These are phyloP conservation scores for Globisporangium paddicum DNA, from an alignment of 352 stramenopile species.

Conservation along the genomic window DNA sequence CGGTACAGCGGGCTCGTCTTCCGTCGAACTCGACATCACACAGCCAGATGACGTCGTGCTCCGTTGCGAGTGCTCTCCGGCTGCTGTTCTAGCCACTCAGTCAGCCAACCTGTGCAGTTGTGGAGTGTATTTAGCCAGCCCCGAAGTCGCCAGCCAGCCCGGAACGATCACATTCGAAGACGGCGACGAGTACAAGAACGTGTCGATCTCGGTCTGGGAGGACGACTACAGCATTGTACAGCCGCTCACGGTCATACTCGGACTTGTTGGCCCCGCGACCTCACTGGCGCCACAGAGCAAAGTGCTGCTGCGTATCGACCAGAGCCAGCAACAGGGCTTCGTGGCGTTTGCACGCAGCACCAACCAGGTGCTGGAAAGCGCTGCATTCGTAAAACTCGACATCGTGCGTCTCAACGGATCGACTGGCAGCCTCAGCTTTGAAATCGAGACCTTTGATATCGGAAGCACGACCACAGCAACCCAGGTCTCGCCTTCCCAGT, in stretches of 20 bases:
- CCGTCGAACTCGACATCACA: conserved; percentile 24
- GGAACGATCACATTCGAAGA: conserved; percentile 36
- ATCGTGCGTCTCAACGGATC: conserved; percentile 51
- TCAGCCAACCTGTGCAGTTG: conserved; percentile 40
- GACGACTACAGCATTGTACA: conserved; percentile 24
- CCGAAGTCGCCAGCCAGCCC: conserved; percentile 6
- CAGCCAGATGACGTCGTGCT: conserved; percentile 27
- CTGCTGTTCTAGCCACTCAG: too few species aligned
- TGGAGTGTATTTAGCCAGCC: conserved; percentile 21
- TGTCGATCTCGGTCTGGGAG: conserved; percentile 34
- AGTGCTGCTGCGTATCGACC: conserved; percentile 25
- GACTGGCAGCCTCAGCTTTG: conserved; percentile 26
- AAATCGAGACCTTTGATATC: conserved; percentile 51
- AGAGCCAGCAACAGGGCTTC: conserved; percentile 25
- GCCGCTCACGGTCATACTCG: conserved; percentile 15
- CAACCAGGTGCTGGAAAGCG: conserved; percentile 29
- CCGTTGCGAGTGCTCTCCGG: conserved; percentile 19
- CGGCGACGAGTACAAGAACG: conserved; percentile 27
- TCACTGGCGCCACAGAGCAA: conserved; percentile 16
- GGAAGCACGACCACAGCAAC: not conserved
- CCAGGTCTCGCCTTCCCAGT: conserved; percentile 1
- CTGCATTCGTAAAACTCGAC: conserved; percentile 29
- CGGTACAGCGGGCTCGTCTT: conserved; percentile 27
- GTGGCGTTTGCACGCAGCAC: conserved; percentile 23
- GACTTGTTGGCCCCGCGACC: conserved; percentile 13